A percentile compares a stretch with the other conserved stretches of the same genome.
Evolutionary conservation across 2,329 filamentous ascomycete genomes (phyloP).

Genomic region (Phyllosticta ampelicida): DNA sequence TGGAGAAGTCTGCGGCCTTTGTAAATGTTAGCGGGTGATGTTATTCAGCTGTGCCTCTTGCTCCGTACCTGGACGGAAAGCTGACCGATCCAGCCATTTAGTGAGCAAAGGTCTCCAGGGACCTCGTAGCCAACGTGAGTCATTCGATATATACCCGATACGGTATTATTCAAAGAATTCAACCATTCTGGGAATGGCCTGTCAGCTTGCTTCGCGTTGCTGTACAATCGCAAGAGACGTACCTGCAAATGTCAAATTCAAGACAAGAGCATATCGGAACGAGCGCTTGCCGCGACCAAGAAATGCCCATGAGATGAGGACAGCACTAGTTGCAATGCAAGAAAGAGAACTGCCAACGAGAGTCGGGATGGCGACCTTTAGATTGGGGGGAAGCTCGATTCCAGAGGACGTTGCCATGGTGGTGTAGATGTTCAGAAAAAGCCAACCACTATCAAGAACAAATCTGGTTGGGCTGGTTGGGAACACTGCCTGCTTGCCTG

Average conservation of each 20-base stretch:
- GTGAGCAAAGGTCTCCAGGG: conserved; percentile 26
- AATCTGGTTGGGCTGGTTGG: not conserved
- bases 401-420: not conserved
- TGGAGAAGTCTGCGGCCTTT: conserved; percentile 28
- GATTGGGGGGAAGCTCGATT: not conserved
- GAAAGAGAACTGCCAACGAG: conserved; percentile 18
- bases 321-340: conserved; percentile 12
- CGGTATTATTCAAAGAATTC: conserved; percentile 34
- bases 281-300: conserved; percentile 14
- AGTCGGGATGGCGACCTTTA: conserved; percentile 13
- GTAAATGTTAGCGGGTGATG: not conserved
- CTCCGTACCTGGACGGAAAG: conserved; percentile 33
- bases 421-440: not conserved
- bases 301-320: conserved; percentile 16
- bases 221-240: not conserved
- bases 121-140: conserved; percentile 17
- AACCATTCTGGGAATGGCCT: conserved; percentile 29
- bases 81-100: conserved; percentile 38
- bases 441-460: not conserved
- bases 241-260: conserved; percentile 19
- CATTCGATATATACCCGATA: conserved; percentile 32
- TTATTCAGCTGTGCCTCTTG: not conserved
- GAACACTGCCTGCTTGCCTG: not conserved
- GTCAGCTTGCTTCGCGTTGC: not conserved
- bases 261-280: conserved; percentile 18